A percentile compares a stretch with the other conserved stretches of the same genome.
These are phyloP conservation scores for Coffea canephora DNA, from an alignment of 257 asterid species.

Conservation along the genomic window DNA sequence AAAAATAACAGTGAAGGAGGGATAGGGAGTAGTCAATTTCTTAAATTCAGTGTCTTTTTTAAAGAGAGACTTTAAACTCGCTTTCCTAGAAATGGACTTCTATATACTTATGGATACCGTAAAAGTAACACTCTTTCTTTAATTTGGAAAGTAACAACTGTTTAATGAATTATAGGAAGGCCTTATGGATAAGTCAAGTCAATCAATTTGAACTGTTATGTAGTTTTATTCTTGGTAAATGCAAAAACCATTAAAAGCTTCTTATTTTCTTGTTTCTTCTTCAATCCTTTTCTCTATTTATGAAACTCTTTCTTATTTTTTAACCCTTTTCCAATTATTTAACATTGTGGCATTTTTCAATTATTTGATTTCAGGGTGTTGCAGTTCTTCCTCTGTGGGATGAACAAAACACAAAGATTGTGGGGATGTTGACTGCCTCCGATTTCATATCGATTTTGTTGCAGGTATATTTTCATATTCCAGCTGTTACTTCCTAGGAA, in stretches of 20 bases:
- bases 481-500: not conserved
- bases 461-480: constrained; percentile 37
- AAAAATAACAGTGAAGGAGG: too few species aligned
- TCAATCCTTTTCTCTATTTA: not conserved
- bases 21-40: too few species aligned
- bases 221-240: not conserved
- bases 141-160: too few species aligned
- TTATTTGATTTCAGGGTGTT: constrained; percentile 39
- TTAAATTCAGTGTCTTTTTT: too few species aligned
- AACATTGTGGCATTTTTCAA: constrained; percentile 14
- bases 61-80: too few species aligned
- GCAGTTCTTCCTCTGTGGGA: constrained; percentile 59
- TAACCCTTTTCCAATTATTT: constrained; percentile 5
- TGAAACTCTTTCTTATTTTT: not conserved
- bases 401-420: constrained; percentile 35
- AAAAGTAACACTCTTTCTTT: too few species aligned
- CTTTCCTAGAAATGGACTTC: too few species aligned
- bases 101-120: too few species aligned
- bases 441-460: constrained; percentile 65
- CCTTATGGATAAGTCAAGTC: not conserved
- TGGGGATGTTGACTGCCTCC: constrained; percentile 71
- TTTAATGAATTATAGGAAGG: not conserved
- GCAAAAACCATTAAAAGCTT: not conserved
- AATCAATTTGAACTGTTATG: not conserved
- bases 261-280: not conserved